Evolutionary conservation across 2,329 filamentous ascomycete species (phyloP).

Genomic region (Paraphoma sp.): DNA sequence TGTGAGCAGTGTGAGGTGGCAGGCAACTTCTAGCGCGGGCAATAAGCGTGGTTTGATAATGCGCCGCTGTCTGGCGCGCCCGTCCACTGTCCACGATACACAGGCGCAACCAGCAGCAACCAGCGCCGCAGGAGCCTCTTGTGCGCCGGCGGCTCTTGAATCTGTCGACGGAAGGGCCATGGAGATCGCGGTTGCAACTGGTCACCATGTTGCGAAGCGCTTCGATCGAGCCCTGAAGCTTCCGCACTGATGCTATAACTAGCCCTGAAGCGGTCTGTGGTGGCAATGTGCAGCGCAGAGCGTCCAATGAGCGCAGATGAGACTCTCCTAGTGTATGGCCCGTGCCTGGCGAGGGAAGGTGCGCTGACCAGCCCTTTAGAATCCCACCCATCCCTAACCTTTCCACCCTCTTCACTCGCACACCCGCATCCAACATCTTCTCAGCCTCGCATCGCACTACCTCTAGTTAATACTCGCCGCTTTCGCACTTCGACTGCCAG

Average conservation of each 20-base stretch:
- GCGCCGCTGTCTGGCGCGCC: conserved; percentile 19
- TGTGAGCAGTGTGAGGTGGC: conserved; percentile 26
- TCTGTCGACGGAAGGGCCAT: background rate
- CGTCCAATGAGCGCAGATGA: background rate
- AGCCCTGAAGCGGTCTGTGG: background rate
- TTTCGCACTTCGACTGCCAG: conserved; percentile 12
- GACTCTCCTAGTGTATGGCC: background rate
- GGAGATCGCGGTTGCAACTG: background rate
- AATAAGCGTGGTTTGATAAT: conserved; percentile 35
- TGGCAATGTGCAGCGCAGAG: conserved; percentile 1
- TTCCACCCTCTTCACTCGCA: conserved; percentile 20
- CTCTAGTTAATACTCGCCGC: conserved; percentile 29
- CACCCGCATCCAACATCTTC: conserved; percentile 21
- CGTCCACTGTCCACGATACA: background rate
- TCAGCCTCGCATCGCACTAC: conserved; percentile 29
- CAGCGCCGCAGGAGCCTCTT: conserved; percentile 1
- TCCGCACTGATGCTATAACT: background rate
- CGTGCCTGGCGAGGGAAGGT: background rate
- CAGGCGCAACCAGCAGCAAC: background rate
- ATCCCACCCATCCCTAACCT: conserved; percentile 10
- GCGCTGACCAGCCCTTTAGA: conserved; percentile 16
- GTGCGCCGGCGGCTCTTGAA: conserved; percentile 2
- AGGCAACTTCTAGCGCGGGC: conserved; percentile 32
- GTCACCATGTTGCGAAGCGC: background rate
- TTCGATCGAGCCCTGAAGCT: background rate